Percentiles rank a stretch among this genome's conserved stretches.
These are phyloP conservation scores for Rhodocollybia butyracea DNA, from an alignment of 768 basidiomycete genomes.

Conservation along the genomic window DNA sequence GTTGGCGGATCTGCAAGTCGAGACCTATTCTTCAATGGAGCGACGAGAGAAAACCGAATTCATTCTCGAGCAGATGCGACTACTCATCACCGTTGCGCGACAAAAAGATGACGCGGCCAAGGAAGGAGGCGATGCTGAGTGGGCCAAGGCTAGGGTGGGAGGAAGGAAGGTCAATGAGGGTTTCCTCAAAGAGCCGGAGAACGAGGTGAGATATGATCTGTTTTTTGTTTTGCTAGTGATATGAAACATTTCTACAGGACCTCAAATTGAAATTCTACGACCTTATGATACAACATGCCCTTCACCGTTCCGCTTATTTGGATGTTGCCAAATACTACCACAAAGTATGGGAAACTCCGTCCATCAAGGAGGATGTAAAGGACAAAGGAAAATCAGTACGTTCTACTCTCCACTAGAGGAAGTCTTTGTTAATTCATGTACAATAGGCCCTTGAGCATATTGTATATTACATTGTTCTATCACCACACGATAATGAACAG, in stretches of 20 bases:
- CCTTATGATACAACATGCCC: slow-evolving; percentile 92
- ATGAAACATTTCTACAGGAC: slow-evolving; percentile 48
- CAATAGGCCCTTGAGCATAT: slow-evolving; percentile 88
- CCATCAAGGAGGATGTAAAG: slow-evolving; percentile 79
- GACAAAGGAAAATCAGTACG: slow-evolving; percentile 68
- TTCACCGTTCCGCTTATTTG: slow-evolving; percentile 81
- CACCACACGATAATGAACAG: slow-evolving; percentile 95
- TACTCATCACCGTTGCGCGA: slow-evolving; percentile 74
- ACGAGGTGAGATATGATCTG: slow-evolving; percentile 76
- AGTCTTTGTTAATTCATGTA: neutral
- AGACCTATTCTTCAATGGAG: slow-evolving; percentile 99
- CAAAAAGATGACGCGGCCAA: slow-evolving; percentile 65
- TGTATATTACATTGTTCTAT: slow-evolving; percentile 90
- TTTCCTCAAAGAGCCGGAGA: slow-evolving; percentile 85
- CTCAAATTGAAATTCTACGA: slow-evolving; percentile 96
- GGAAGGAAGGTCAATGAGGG: slow-evolving; percentile 92
- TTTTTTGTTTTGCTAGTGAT: neutral
- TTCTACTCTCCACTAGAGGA: slow-evolving; percentile 6
- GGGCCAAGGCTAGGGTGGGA: slow-evolving; percentile 90
- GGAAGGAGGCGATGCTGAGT: slow-evolving; percentile 82
- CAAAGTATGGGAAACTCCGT: slow-evolving; percentile 96
- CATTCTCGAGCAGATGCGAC: slow-evolving; percentile 95
- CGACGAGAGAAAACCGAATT: slow-evolving; percentile 97
- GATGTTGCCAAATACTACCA: slow-evolving; percentile 95
- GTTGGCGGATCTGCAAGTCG: slow-evolving; percentile 92